Conservation (phyloP, 176 grass and related monocot genomes). For the Lolium multiflorum region DNA sequence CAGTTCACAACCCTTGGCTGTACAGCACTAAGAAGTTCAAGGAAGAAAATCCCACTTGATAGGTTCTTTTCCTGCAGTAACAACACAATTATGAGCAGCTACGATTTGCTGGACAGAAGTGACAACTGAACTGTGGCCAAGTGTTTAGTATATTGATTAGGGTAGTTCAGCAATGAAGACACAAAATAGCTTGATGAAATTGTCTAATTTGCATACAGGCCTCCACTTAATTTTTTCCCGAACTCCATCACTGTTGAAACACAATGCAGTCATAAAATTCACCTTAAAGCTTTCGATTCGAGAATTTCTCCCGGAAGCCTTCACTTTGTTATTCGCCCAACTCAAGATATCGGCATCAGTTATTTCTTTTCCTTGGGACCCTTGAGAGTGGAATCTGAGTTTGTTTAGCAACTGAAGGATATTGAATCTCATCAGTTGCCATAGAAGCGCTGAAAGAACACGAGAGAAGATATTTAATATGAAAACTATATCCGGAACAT, state of each 20-base stretch:
- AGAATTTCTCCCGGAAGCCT: slow-evolving; percentile 65
- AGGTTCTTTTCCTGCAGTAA: slow-evolving; percentile 81
- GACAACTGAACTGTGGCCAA: not conserved
- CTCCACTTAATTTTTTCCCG: not conserved
- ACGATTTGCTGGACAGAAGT: not conserved
- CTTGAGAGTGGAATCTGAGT: slow-evolving; percentile 84
- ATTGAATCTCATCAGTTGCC: slow-evolving; percentile 99
- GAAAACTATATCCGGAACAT: not conserved
- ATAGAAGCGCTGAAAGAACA: slow-evolving; percentile 80
- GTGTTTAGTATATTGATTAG: no score
- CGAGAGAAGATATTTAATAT: slow-evolving; percentile 16
- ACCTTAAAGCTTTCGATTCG: slow-evolving; percentile 94
- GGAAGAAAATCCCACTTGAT: slow-evolving; percentile 86
- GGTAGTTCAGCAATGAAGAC: not conserved
- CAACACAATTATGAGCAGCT: slow-evolving; percentile 30
- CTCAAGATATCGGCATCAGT: slow-evolving; percentile 90
- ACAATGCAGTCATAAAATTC: not conserved
- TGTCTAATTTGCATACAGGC: not conserved
- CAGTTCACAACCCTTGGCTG: slow-evolving; percentile 82
- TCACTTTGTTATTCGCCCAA: slow-evolving; percentile 89
- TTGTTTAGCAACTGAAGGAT: slow-evolving; percentile 93
- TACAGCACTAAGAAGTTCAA: slow-evolving; percentile 94
- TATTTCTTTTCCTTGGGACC: slow-evolving; percentile 84
- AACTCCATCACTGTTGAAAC: not conserved
- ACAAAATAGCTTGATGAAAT: slow-evolving; percentile 7